phyloP scores from a whole-genome alignment of 345 rosid genomes.

The Noccaea caerulescens region DNA sequence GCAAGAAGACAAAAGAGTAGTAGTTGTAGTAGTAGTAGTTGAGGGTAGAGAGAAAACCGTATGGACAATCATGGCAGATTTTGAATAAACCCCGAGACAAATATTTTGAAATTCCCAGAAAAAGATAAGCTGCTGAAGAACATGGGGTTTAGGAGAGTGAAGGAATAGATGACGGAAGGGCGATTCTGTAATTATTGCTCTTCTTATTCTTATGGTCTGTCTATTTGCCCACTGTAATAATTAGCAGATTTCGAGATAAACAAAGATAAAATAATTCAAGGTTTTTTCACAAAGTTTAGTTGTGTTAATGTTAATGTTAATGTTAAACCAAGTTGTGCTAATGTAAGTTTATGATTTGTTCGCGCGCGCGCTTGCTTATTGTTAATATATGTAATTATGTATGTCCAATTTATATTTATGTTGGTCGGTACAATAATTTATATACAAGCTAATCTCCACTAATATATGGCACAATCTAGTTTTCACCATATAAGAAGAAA shows the following conservation, averaged over 20 bases:
- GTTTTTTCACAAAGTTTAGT: too few relatives aligned
- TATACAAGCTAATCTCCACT: background rate
- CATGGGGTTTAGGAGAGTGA: slow-evolving; percentile 10
- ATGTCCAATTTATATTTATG: too few relatives aligned
- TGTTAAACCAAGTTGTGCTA: too few relatives aligned
- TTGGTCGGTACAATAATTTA: too few relatives aligned
- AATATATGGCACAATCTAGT: background rate
- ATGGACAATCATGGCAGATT: slow-evolving; percentile 49
- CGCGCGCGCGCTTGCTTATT: too few relatives aligned
- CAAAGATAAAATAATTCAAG: too few relatives aligned
- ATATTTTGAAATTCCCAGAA: slow-evolving; percentile 24
- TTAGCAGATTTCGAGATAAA: background rate
- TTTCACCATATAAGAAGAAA: background rate
- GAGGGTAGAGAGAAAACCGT: slow-evolving; percentile 54
- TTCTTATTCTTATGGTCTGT: background rate
- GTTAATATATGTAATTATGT: too few relatives aligned
- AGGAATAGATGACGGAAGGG: slow-evolving; percentile 32
- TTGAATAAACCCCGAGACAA: slow-evolving; percentile 3
- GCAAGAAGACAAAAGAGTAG: slow-evolving; percentile 51
- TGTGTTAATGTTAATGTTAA: too few relatives aligned
- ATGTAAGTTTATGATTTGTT: too few relatives aligned
- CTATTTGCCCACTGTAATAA: background rate
- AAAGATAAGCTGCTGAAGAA: slow-evolving; percentile 39
- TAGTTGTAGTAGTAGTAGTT: slow-evolving; percentile 46
- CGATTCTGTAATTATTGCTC: background rate